phyloP scores from a whole-genome alignment of 106 monocot genomes.

The Hemerocallis citrina region DNA sequence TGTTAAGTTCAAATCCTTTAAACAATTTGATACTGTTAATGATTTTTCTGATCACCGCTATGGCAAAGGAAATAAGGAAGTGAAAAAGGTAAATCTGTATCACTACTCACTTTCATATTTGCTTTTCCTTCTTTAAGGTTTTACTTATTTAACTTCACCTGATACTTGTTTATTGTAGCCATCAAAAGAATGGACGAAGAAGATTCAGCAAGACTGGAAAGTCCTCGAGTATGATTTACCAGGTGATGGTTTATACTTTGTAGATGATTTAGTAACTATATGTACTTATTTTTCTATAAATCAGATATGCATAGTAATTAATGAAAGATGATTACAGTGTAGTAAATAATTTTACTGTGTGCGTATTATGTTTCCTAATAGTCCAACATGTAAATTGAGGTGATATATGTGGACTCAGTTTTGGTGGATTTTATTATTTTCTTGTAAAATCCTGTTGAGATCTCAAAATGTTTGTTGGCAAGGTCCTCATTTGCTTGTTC shows the following conservation, averaged over 20 bases:
- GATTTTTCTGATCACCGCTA: conserved; percentile 31
- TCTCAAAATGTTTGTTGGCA: no score
- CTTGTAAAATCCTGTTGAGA: no score
- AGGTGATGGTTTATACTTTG: conserved; percentile 3
- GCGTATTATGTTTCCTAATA: no score
- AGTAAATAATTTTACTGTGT: no score
- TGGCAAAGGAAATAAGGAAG: background rate
- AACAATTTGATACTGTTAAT: conserved; percentile 28
- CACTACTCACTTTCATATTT: conserved; percentile 1
- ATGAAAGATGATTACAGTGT: no score
- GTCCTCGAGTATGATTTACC: conserved; percentile 32
- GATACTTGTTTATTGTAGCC: conserved; percentile 7
- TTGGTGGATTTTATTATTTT: no score
- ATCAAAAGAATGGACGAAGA: conserved; percentile 32
- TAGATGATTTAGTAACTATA: background rate
- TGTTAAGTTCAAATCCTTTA: conserved; percentile 13
- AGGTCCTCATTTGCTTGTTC: no score
- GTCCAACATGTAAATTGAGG: no score
- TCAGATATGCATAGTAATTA: no score
- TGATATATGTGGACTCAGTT: no score
- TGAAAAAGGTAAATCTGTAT: conserved; percentile 9
- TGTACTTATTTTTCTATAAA: no score
- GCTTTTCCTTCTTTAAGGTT: background rate
- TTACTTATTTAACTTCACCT: background rate
- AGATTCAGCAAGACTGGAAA: conserved; percentile 48